phyloP scores from a whole-genome alignment of 306 rosid species.

The Benincasa hispida region DNA sequence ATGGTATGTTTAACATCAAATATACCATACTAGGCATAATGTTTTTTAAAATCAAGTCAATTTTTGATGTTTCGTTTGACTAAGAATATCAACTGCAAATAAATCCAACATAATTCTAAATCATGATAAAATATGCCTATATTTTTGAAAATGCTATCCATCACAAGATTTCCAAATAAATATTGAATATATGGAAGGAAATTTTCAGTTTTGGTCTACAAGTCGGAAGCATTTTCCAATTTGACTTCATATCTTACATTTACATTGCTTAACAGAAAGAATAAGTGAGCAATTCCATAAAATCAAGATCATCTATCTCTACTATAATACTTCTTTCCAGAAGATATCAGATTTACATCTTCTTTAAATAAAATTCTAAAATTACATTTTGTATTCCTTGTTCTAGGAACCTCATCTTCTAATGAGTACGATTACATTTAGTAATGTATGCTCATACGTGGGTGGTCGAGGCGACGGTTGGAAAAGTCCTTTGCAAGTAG shows the following conservation, averaged over 20 bases:
- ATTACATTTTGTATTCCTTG: neutral
- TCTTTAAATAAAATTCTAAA: neutral
- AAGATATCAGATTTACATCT: no score
- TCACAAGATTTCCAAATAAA: neutral
- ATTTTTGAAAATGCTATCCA: neutral
- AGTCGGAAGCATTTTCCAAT: neutral
- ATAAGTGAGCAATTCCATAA: neutral
- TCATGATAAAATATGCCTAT: no score
- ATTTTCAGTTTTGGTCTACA: neutral
- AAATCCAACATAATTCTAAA: no score
- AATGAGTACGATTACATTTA: neutral
- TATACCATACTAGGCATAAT: no score
- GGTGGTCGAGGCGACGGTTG: neutral
- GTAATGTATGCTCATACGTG: neutral
- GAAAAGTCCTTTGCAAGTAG: no score
- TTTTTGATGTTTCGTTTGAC: no score
- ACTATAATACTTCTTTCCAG: neutral
- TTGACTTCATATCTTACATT: neutral
- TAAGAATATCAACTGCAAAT: no score
- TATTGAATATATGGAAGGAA: no score
- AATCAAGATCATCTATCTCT: neutral
- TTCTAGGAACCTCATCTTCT: neutral
- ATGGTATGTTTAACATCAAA: no score
- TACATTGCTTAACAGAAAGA: neutral
- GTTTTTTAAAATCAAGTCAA: no score